These are phyloP conservation scores for Podaxis sp. DNA, from an alignment of 768 basidiomycete species.

Conservation along the genomic window DNA sequence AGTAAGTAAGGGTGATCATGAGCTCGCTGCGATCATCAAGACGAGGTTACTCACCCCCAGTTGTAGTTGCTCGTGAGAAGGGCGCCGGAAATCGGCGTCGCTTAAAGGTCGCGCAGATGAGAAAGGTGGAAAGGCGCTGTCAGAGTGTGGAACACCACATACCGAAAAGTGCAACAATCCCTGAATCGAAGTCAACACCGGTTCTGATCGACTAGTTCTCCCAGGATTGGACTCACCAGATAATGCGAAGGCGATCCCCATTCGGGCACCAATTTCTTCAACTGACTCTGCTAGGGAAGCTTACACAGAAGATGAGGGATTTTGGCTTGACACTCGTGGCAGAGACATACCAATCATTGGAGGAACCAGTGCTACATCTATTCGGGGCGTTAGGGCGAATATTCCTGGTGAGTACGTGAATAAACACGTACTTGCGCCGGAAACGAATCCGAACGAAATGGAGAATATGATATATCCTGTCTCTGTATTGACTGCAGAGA, in stretches of 20 bases:
- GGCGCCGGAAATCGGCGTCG: conserved; percentile 47
- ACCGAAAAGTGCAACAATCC: conserved; percentile 35
- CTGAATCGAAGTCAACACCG: conserved; percentile 10
- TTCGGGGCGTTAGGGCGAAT: neutral
- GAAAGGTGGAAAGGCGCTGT: neutral
- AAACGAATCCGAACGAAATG: conserved; percentile 42
- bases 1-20: neutral
- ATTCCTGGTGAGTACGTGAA: neutral
- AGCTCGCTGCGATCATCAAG: neutral
- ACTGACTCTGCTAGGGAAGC: conserved; percentile 36
- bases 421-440: conserved; percentile 36
- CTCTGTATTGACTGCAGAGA: conserved; percentile 31
- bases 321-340: neutral
- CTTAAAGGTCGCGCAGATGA: conserved; percentile 17
- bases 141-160: conserved; percentile 1
- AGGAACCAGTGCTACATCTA: conserved; percentile 37
- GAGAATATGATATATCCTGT: conserved; percentile 34
- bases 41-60: conserved; percentile 25
- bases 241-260: conserved; percentile 46
- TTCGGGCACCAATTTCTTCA: conserved; percentile 48
- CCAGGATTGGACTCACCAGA: conserved; percentile 29
- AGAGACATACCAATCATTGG: conserved; percentile 29
- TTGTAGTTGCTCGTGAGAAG: conserved; percentile 38
- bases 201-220: neutral
- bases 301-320: neutral